Base-by-base conservation (phyloP, 495 filamentous ascomycete genomes). In the Barbatosphaeria neglecta region DNA sequence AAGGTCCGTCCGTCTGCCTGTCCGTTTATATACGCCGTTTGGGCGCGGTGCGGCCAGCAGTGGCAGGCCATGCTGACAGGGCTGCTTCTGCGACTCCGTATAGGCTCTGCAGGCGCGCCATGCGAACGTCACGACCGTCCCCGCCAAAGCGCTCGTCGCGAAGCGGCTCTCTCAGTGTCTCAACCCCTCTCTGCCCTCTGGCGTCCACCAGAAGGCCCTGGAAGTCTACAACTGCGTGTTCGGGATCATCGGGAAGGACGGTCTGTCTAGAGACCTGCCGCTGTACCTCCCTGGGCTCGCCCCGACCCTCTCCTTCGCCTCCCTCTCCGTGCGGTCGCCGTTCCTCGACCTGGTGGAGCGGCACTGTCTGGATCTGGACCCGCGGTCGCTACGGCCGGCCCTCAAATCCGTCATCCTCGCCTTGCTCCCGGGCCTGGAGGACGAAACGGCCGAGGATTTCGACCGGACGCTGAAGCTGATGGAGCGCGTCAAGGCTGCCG, bases 141-240 rank as follows among this genome's bases (percentile, higher is more conserved):
- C 92, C 15, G 83, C 90, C 49, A 95, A 89, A 65, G 69, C 76
- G 1, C 70, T 81, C 37, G 86, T 97, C 54, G 84, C 92, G 55
- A 92, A 90, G 60, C 84, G 90, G 43, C 71, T 99, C 18, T 85
- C 93, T 22, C 92, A 97, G 75, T 97, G 92, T 53, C 72, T 99
- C 51, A 92, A 95, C 58, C 89, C 93, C 27, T 82, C 83, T 2
- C 69, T 99, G 33, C 92, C 92, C 24, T 95, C 92, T 0, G 92
- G 93, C 18, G 92, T 99, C n/a, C 92, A 99, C 68, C 93, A 97
- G 59, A 97, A 97, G 59, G 81, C 92, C 4, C 75, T 99, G 23
- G 92, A 97, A 62, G 87, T 97, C 25, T 97, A 97, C 62, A 76
- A 68, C 7, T 87, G 86, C 52, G 83, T 97, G 48, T 99, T 99